Percentiles rank a stretch among this genome's conserved stretches.
phyloP scores from a whole-genome alignment of 257 asterid genomes.

The Scutellaria barbata region DNA sequence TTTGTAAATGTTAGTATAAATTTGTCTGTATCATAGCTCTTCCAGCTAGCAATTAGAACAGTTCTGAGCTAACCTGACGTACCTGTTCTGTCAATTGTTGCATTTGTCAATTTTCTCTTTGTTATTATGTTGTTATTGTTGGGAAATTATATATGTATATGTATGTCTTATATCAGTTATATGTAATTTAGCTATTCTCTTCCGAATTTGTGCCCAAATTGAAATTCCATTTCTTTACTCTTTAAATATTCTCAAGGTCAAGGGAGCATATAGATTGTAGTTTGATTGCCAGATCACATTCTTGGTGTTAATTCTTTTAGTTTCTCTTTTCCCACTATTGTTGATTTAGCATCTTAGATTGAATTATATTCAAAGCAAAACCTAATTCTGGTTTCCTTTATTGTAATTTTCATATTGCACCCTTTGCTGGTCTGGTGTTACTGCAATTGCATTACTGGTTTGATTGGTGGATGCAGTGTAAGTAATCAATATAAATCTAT shows the following conservation, averaged over 20 bases:
- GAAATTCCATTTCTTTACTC: background rate
- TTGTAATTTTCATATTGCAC: conserved; percentile 37
- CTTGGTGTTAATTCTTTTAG: conserved; percentile 16
- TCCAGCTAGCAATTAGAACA: conserved; percentile 6
- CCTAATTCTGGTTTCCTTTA: conserved; percentile 26
- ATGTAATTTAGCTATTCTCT: background rate
- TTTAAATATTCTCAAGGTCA: conserved; percentile 5
- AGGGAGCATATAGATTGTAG: conserved; percentile 4
- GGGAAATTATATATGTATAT: background rate
- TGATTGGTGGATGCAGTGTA: conserved; percentile 71
- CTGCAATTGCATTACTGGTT: conserved; percentile 32
- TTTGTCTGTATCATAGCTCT: background rate
- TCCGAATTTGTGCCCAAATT: background rate
- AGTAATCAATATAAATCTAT: conserved; percentile 45
- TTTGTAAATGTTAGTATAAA: background rate
- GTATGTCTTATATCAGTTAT: background rate
- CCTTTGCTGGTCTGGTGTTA: conserved; percentile 37
- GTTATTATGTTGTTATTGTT: background rate
- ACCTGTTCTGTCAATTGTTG: background rate
- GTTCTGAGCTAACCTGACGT: background rate
- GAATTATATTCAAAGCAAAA: conserved; percentile 8
- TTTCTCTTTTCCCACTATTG: conserved; percentile 14
- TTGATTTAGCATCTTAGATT: conserved; percentile 20
- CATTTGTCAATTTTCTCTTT: conserved; percentile 1
- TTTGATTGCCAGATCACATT: conserved; percentile 24